A percentile compares a stretch with the other conserved stretches of the same genome.
Conservation (phyloP, 352 stramenopile species). For the Phytopythium delawarense region DNA sequence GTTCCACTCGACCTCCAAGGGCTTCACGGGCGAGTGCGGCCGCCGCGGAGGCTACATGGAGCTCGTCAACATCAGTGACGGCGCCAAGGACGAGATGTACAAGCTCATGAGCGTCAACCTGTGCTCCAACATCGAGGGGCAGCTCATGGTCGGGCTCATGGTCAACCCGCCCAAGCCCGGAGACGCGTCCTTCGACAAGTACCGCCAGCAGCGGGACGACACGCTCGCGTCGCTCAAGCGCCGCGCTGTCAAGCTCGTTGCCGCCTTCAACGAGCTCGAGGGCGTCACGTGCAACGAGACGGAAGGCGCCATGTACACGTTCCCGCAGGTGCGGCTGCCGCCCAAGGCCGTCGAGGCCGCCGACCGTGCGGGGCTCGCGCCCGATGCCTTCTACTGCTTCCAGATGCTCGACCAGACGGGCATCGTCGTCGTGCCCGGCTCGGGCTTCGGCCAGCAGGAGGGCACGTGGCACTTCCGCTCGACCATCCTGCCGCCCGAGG, state of each 20-base stretch:
- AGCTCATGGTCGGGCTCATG: conserved; percentile 98
- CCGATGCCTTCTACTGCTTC: conserved; percentile 97
- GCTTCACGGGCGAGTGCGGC: conserved; percentile 98
- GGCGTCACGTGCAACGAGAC: conserved; percentile 96
- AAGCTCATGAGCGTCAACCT: conserved; percentile 98
- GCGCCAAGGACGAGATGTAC: conserved; percentile 96
- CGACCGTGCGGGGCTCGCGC: conserved; percentile 60
- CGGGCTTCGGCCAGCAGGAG: conserved; percentile 95
- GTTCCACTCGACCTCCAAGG: conserved; percentile 99
- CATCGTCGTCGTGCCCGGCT: conserved; percentile 97
- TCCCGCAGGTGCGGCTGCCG: conserved; percentile 93
- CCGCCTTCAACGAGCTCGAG: conserved; percentile 94
- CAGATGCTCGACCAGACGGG: conserved; percentile 95
- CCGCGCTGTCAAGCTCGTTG: conserved; percentile 90
- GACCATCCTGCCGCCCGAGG: conserved; percentile 97
- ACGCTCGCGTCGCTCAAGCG: conserved; percentile 95
- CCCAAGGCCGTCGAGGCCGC: conserved; percentile 83
- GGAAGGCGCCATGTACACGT: conserved; percentile 99
- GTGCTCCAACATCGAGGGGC: conserved; percentile 96
- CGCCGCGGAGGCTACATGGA: conserved; percentile 96
- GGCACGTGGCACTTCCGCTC: conserved; percentile 98
- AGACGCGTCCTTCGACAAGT: conserved; percentile 87
- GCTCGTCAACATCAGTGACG: conserved; percentile 91
- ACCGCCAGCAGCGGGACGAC: conserved; percentile 86
- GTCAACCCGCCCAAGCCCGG: conserved; percentile 92